These are phyloP conservation scores for Phyllosticta paracitricarpa DNA, from an alignment of 2,329 filamentous ascomycete species.

Conservation along the genomic window DNA sequence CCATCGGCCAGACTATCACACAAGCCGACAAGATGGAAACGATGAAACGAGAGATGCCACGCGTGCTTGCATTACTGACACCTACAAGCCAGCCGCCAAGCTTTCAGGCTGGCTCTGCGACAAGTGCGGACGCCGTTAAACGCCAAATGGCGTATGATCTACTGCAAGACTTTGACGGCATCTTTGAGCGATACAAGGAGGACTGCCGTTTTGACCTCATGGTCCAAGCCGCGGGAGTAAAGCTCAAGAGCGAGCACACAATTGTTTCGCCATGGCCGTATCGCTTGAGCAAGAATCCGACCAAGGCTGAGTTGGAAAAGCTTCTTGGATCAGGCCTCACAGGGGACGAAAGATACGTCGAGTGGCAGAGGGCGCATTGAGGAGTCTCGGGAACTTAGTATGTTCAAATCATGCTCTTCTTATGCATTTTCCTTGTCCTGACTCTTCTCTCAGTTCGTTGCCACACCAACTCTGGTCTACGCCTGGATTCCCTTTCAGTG, in stretches of 20 bases:
- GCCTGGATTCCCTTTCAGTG: too few species aligned
- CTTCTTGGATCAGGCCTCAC: conserved; percentile 5
- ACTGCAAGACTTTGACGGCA: background rate
- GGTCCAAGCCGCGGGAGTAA: conserved; percentile 11
- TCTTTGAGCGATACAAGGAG: background rate
- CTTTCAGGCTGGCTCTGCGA: background rate
- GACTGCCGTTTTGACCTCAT: conserved; percentile 7
- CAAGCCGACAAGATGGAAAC: background rate
- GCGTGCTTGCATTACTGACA: background rate
- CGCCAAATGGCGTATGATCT: background rate
- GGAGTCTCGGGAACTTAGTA: too few species aligned
- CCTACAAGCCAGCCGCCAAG: background rate
- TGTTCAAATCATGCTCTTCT: too few species aligned
- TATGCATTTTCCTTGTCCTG: too few species aligned
- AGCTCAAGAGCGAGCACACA: conserved; percentile 21
- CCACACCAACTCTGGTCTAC: too few species aligned
- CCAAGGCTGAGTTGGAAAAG: conserved; percentile 25
- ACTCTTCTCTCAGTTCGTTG: too few species aligned
- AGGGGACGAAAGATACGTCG: conserved; percentile 24
- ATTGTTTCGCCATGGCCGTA: conserved; percentile 27
- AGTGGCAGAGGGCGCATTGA: conserved; percentile 18
- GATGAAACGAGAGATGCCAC: background rate
- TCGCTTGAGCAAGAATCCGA: conserved; percentile 16
- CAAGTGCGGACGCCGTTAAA: background rate
- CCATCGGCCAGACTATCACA: conserved; percentile 17